Evolutionary conservation across 202 grass and related monocot species (phyloP).

Genomic region (Setaria italica): DNA sequence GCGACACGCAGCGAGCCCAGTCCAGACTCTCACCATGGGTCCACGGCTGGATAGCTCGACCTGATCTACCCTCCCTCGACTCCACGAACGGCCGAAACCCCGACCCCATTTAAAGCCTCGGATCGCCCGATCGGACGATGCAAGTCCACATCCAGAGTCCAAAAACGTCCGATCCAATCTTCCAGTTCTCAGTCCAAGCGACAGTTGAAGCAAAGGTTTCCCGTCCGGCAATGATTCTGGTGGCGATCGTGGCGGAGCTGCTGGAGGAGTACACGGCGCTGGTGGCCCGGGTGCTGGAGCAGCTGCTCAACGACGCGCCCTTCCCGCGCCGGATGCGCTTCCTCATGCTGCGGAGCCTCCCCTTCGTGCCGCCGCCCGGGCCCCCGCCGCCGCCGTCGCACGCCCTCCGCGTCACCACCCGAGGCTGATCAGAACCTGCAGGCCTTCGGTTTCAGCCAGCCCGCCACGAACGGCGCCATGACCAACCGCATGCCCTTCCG

Average conservation of each 20-base stretch:
- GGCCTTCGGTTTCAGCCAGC: too few relatives aligned
- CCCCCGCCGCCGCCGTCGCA: slow-evolving; percentile 58
- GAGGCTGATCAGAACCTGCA: too few relatives aligned
- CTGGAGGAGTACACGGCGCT: slow-evolving; percentile 84
- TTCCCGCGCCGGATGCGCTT: slow-evolving; percentile 77
- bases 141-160: slow-evolving; percentile 5
- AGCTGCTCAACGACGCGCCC: slow-evolving; percentile 72
- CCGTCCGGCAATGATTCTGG: slow-evolving; percentile 54
- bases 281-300: slow-evolving; percentile 75
- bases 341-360: slow-evolving; percentile 86
- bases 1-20: slow-evolving; percentile 32
- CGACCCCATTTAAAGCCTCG: slow-evolving; percentile 1
- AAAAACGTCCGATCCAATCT: not conserved
- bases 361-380: slow-evolving; percentile 61
- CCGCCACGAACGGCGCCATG: too few relatives aligned
- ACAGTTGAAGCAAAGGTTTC: not conserved
- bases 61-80: not conserved
- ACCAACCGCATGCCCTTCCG: too few relatives aligned
- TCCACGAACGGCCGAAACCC: not conserved
- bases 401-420: slow-evolving; percentile 61
- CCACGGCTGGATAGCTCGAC: not conserved
- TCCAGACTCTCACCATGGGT: too few relatives aligned
- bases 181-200: not conserved
- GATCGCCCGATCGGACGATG: not conserved
- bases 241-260: slow-evolving; percentile 82